Conservation (phyloP, 345 rosid species). For the Microcos paniculata region DNA sequence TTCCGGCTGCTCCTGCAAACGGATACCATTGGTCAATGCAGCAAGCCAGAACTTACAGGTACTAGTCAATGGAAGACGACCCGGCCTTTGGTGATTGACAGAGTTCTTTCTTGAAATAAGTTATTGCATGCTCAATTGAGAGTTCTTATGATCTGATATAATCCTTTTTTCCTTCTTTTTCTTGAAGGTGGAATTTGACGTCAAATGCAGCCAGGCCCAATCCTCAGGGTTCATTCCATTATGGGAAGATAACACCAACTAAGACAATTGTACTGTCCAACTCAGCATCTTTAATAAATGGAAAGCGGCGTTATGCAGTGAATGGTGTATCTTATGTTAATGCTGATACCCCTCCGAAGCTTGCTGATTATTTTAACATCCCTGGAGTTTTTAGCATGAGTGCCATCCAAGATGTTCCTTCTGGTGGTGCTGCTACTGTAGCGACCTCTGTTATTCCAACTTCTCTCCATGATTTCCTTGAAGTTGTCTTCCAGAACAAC, state of each 20-base stretch:
- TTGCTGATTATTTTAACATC: slow-evolving; percentile 76
- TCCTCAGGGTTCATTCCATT: slow-evolving; percentile 94
- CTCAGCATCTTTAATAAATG: slow-evolving; percentile 72
- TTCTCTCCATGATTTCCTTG: slow-evolving; percentile 63
- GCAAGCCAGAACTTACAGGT: slow-evolving; percentile 87
- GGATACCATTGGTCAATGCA: slow-evolving; percentile 68
- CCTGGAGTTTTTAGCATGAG: slow-evolving; percentile 58
- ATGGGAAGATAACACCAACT: slow-evolving; percentile 58
- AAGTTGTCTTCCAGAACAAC: slow-evolving; percentile 74
- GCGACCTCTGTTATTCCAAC: slow-evolving; percentile 66
- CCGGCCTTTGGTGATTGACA: background rate
- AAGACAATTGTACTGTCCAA: slow-evolving; percentile 59
- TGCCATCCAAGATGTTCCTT: slow-evolving; percentile 54
- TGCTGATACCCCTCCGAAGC: slow-evolving; percentile 83
- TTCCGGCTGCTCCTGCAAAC: slow-evolving; percentile 52
- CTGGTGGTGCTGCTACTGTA: slow-evolving; percentile 43
- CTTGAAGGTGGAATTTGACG: slow-evolving; percentile 78
- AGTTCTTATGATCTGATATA: background rate
- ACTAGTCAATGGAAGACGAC: background rate
- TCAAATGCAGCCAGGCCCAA: slow-evolving; percentile 97
- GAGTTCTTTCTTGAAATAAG: background rate
- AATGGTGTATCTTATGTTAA: slow-evolving; percentile 73
- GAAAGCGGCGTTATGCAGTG: slow-evolving; percentile 77
- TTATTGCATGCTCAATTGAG: background rate
- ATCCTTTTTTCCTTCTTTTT: background rate